Evolutionary conservation across 108 stramenopile species (phyloP).

Genomic region (Nannochloropsis gaditana): DNA sequence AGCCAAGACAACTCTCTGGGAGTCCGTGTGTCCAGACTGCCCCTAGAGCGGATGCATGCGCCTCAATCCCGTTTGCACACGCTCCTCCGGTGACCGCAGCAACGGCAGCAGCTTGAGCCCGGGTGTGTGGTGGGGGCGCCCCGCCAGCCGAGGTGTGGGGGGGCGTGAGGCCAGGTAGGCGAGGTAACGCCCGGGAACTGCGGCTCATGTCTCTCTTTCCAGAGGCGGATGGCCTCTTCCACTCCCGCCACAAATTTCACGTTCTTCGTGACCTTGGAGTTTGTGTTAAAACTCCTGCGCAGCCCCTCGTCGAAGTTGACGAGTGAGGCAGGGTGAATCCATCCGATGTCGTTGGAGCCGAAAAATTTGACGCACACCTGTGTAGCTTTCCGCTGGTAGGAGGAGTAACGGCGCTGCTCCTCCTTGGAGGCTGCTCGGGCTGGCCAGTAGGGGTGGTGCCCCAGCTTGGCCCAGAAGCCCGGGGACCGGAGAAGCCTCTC

Average conservation of each 20-base stretch:
- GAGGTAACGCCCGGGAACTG: background rate
- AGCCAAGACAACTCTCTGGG: too few relatives aligned
- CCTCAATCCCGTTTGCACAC: background rate
- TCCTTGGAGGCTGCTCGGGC: background rate
- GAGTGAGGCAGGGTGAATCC: background rate
- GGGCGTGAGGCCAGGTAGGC: background rate
- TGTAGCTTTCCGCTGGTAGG: background rate
- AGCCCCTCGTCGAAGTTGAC: background rate
- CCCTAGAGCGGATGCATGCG: background rate
- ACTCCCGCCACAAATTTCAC: background rate
- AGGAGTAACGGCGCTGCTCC: background rate
- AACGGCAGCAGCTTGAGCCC: background rate
- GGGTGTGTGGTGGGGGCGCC: background rate
- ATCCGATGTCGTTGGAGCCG: background rate
- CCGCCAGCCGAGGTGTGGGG: background rate
- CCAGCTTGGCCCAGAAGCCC: background rate
- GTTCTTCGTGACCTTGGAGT: conserved; percentile 6
- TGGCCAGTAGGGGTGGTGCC: conserved; percentile 14
- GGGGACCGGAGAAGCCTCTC: background rate
- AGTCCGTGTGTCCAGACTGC: too few relatives aligned
- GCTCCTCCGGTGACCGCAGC: background rate
- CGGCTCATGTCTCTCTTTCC: background rate
- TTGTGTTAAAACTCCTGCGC: background rate
- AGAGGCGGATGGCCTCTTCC: background rate
- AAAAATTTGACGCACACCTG: background rate